These are phyloP conservation scores for Tricholoma bakamatsutake DNA, from an alignment of 768 basidiomycete genomes.

Conservation along the genomic window DNA sequence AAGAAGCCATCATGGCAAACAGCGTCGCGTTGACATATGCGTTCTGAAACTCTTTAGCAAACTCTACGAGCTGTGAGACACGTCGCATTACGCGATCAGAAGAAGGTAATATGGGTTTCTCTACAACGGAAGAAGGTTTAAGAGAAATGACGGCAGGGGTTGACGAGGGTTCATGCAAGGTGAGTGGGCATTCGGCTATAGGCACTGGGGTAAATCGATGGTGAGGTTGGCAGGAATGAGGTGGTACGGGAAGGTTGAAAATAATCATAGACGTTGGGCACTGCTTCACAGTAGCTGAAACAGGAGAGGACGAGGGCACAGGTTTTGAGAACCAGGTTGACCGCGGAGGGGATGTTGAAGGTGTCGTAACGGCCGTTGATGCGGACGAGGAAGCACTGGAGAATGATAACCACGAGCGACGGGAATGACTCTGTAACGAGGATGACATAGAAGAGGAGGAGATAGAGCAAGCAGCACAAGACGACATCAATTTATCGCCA, in stretches of 20 bases:
- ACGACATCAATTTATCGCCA: conserved; percentile 5
- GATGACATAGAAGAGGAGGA: conserved; percentile 20
- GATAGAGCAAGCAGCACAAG: conserved; percentile 19
- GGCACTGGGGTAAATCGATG: conserved; percentile 30
- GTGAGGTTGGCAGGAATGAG: conserved; percentile 31
- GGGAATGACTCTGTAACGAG: conserved; percentile 20
- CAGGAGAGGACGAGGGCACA: conserved; percentile 14
- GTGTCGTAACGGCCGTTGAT: conserved; percentile 30
- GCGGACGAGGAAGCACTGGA: conserved; percentile 21
- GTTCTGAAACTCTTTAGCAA: conserved; percentile 51
- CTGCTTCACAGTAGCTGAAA: not conserved
- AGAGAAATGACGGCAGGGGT: not conserved
- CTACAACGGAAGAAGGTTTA: not conserved
- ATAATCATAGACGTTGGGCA: conserved; percentile 4
- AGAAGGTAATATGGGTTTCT: not conserved
- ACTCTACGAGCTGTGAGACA: conserved; percentile 37
- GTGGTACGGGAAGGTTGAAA: conserved; percentile 10
- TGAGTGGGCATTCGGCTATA: conserved; percentile 32
- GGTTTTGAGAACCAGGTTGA: conserved; percentile 23
- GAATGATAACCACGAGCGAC: conserved; percentile 19
- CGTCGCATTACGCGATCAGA: conserved; percentile 18
- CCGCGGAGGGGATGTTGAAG: conserved; percentile 19
- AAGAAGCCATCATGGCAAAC: conserved; percentile 33
- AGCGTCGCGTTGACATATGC: conserved; percentile 52
- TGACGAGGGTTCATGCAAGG: not conserved